Percentiles rank a stretch among this genome's conserved stretches.
Conservation (phyloP, 1,139 yeast genomes). For the Cylindricascospora bacillispora region DNA sequence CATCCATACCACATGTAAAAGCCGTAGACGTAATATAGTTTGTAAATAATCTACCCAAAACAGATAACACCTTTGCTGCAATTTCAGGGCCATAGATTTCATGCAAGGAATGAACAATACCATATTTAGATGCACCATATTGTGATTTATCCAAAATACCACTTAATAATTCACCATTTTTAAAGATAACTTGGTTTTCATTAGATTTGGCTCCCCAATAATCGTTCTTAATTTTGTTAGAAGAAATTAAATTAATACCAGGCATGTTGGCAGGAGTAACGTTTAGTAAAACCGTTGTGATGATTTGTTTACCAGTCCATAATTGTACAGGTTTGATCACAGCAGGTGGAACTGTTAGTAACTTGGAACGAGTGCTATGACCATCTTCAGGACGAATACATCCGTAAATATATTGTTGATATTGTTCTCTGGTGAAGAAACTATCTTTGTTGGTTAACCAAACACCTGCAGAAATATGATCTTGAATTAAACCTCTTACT, state of each 20-base stretch:
- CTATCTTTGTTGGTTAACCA: slow-evolving; percentile 92
- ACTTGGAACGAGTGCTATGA: slow-evolving; percentile 63
- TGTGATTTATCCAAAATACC: slow-evolving; percentile 97
- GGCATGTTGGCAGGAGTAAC: slow-evolving; percentile 81
- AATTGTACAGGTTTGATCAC: slow-evolving; percentile 72
- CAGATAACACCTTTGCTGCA: slow-evolving; percentile 84
- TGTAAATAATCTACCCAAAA: slow-evolving; percentile 87
- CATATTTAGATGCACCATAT: slow-evolving; percentile 96
- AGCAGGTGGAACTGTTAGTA: slow-evolving; percentile 82
- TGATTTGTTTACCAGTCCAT: slow-evolving; percentile 99
- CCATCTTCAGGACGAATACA: slow-evolving; percentile 97
- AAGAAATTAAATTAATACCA: slow-evolving; percentile 73
- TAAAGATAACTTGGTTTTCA: slow-evolving; percentile 79
- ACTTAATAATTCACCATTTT: slow-evolving; percentile 73
- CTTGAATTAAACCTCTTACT: slow-evolving; percentile 96
- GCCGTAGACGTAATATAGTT: slow-evolving; percentile 88
- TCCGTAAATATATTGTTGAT: slow-evolving; percentile 88
- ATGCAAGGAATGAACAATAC: slow-evolving; percentile 91
- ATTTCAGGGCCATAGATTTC: slow-evolving; percentile 87
- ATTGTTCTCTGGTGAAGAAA: slow-evolving; percentile 79
- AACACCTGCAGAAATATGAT: slow-evolving; percentile 97
- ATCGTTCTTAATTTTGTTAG: slow-evolving; percentile 84
- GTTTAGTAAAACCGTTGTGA: slow-evolving; percentile 77
- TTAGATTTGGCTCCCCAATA: slow-evolving; percentile 83
- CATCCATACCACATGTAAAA: slow-evolving; percentile 99